phyloP scores from a whole-genome alignment of 2,329 filamentous ascomycete genomes.

The Paracamarosporium sp. region DNA sequence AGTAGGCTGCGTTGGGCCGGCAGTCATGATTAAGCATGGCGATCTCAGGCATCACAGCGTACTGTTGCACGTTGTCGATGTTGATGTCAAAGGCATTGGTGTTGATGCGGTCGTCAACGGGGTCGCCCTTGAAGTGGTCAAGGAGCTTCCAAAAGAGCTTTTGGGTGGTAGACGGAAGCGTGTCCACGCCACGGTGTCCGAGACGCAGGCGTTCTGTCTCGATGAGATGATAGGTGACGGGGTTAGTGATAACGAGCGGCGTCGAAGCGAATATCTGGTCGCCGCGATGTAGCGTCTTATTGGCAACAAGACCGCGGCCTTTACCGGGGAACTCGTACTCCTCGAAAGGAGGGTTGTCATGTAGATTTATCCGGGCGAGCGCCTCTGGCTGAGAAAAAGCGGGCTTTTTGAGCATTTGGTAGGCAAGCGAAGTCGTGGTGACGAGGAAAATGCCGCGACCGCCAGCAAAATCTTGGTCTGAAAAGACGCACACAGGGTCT shows the following conservation, averaged over 20 bases:
- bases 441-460: constrained; percentile 42
- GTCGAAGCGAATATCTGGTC: constrained; percentile 44
- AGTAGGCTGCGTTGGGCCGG: constrained; percentile 49
- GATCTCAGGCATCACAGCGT: constrained; percentile 42
- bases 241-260: constrained; percentile 38
- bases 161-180: constrained; percentile 27
- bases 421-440: constrained; percentile 31
- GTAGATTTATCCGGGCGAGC: constrained; percentile 28
- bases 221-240: constrained; percentile 29
- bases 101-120: constrained; percentile 41
- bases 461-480: constrained; percentile 34
- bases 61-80: constrained; percentile 29
- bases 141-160: constrained; percentile 37
- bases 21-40: constrained; percentile 48
- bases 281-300: constrained; percentile 41
- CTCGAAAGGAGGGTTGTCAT: constrained; percentile 34
- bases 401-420: constrained; percentile 34
- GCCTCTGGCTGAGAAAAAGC: constrained; percentile 33
- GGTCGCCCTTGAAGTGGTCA: constrained; percentile 38
- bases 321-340: constrained; percentile 40
- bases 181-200: constrained; percentile 33
- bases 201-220: constrained; percentile 33
- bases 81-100: constrained; percentile 44
- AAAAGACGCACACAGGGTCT: constrained; percentile 40
- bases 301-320: constrained; percentile 42